Conservation (phyloP, 192 early-diverging fungal species). For the Funneliformis geosporum region DNA sequence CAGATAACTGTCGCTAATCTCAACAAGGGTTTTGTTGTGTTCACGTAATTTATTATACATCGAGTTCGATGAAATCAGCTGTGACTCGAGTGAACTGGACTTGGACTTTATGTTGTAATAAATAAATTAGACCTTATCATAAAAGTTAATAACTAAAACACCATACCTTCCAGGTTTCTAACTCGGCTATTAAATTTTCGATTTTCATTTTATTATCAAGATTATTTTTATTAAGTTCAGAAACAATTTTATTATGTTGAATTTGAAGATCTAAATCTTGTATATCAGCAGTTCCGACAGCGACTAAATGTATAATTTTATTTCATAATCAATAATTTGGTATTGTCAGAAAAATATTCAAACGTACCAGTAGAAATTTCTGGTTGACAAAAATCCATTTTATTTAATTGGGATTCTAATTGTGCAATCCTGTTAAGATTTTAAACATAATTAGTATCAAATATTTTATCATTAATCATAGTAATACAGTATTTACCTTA, state of each 20-base stretch:
- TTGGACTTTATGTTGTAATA: neutral
- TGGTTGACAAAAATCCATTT: neutral
- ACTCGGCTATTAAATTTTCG: neutral
- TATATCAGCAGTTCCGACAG: slow-evolving; percentile 18
- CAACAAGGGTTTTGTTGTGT: neutral
- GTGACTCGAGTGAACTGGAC: slow-evolving; percentile 9
- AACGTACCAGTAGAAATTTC: neutral
- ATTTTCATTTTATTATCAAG: neutral
- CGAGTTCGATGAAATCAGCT: neutral
- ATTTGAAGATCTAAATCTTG: slow-evolving; percentile 7
- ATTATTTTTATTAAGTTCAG: neutral
- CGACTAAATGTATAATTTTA: slow-evolving; percentile 5
- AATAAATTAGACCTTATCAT: neutral
- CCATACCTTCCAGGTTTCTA: neutral
- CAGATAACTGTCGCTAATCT: neutral
- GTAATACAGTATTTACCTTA: neutral
- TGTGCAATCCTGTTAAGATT: slow-evolving; percentile 8
- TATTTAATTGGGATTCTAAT: slow-evolving; percentile 1
- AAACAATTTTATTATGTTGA: neutral
- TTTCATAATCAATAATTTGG: neutral
- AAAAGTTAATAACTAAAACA: neutral
- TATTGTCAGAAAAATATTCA: neutral
- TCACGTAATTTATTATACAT: slow-evolving; percentile 3
- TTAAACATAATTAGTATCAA: neutral
- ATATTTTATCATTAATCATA: neutral